Evolutionary conservation across 257 asterid genomes (phyloP), one percentile per base, ranked within the genome.

Genomic region (Mitragyna speciosa): DNA sequence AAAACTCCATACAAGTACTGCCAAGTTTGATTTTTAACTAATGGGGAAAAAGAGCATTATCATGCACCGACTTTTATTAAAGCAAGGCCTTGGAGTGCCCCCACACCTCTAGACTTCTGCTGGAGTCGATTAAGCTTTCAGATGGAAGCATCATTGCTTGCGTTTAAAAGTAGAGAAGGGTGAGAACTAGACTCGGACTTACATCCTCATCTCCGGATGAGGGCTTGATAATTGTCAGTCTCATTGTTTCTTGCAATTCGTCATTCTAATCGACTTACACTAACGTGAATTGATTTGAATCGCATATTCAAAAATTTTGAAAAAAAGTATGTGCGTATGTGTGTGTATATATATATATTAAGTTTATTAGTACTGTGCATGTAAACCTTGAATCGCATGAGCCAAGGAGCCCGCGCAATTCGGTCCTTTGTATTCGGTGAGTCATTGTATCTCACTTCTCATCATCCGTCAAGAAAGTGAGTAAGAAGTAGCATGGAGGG

Each of bases 91-190:
- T 43, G 3, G 69, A 33, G 16, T 26, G 52, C 30, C 72, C 72
- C 73, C 80, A 47, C 82, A 48, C 30, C 79, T 3, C 8, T 48
- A 41, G 74, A 61, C 75, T 80, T 78, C 80, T 63, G 78, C 68
- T 47, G 76, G 69, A 28, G 48, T 31, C n/a, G 85, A 83, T 68
- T 52, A 77, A 78, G 80, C 58, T 41, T 76, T 61, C 67, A n/a
- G 54, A 76, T 77, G 56, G 77, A 83, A 76, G 79, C 80, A 76
- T 72, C 85, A 82, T 87, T 77, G 85, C 86, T 80, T 82, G 83
- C 85, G 86, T 87, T 82, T 84, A 39, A 77, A 84, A 82, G 76
- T 68, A 31, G 81, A 22, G 76, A 17, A 66, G 66, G 41, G 71
- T 68, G 33, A 41, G 81, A 49, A 7, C 28, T 19, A 14, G 36